Percentiles rank a stretch among this genome's conserved stretches.
Evolutionary conservation across 2,329 filamentous ascomycete species (phyloP).

Genomic region (Claviceps digitariae): DNA sequence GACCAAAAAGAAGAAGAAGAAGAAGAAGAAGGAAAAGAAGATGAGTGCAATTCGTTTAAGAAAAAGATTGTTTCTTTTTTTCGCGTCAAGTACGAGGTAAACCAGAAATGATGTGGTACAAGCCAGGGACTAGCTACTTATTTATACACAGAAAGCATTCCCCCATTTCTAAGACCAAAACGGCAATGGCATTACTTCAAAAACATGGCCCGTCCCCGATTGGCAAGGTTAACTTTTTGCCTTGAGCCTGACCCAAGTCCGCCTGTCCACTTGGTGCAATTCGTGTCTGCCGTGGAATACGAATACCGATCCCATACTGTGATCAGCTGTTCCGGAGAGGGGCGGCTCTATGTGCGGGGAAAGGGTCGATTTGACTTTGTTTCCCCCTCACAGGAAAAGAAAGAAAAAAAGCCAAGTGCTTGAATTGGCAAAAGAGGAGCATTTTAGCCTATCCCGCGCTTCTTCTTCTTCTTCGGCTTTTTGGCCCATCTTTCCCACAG

Average conservation of each 20-base stretch:
- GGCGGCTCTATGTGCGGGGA: not conserved
- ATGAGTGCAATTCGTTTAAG: too few species aligned
- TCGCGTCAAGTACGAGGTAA: not conserved
- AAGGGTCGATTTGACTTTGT: too few species aligned
- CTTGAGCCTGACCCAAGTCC: too few species aligned
- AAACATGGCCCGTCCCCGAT: not conserved
- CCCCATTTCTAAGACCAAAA: not conserved
- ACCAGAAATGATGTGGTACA: not conserved
- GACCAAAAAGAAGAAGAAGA: not conserved
- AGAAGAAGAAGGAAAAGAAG: not conserved
- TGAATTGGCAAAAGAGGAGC: not conserved
- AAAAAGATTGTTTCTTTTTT: too few species aligned
- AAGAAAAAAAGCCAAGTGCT: not conserved
- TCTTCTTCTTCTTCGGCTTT: not conserved
- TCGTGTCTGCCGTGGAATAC: too few species aligned
- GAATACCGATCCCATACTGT: too few species aligned
- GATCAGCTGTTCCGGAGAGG: not conserved
- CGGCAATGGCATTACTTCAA: not conserved
- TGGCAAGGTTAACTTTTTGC: not conserved
- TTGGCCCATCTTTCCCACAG: not conserved
- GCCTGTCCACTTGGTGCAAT: too few species aligned
- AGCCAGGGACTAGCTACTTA: not conserved
- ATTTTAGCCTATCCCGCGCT: constrained; percentile 1
- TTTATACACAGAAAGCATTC: not conserved
- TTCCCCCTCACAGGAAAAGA: too few species aligned